phyloP scores from a whole-genome alignment of 2,329 filamentous ascomycete species.

The Botrytis medusae region DNA sequence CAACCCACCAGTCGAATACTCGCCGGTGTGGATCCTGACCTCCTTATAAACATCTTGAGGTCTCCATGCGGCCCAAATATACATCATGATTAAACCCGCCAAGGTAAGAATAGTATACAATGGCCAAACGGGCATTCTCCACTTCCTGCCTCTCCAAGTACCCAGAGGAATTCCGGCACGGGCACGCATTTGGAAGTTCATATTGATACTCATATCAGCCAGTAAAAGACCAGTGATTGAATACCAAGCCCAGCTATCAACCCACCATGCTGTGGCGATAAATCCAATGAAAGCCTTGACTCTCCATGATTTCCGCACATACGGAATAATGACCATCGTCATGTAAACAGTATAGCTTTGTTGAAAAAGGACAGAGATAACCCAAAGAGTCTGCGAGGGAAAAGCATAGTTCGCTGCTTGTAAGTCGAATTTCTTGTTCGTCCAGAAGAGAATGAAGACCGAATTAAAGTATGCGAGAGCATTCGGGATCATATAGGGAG shows the following conservation, averaged over 20 bases:
- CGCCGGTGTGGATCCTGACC: conserved; percentile 43
- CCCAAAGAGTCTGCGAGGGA: conserved; percentile 48
- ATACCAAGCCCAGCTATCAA: conserved; percentile 50
- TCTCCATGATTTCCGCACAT: conserved; percentile 28
- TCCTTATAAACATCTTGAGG: conserved; percentile 43
- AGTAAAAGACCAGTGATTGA: conserved; percentile 45
- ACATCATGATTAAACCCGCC: conserved; percentile 45
- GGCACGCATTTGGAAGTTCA: conserved; percentile 41
- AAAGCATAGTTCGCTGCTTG: conserved; percentile 47
- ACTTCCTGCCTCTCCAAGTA: conserved; percentile 14
- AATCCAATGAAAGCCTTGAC: conserved; percentile 36
- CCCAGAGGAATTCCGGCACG: conserved; percentile 32
- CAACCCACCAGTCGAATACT: conserved; percentile 43
- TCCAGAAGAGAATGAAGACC: conserved; percentile 49
- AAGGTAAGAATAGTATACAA: conserved; percentile 32
- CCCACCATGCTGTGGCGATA: conserved; percentile 48
- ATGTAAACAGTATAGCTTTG: conserved; percentile 51
- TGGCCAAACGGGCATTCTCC: conserved; percentile 39
- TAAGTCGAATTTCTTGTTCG: conserved; percentile 41
- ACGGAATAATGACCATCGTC: conserved; percentile 48
- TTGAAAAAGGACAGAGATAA: conserved; percentile 45
- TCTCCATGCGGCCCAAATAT: conserved; percentile 45
- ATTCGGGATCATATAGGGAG: conserved; percentile 41
- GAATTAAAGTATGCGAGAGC: conserved; percentile 48
- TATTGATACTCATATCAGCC: conserved; percentile 46